Evolutionary conservation across 108 stramenopile species (phyloP), one percentile per base, ranked within the genome.

Genomic region (Cylindrotheca closterium): DNA sequence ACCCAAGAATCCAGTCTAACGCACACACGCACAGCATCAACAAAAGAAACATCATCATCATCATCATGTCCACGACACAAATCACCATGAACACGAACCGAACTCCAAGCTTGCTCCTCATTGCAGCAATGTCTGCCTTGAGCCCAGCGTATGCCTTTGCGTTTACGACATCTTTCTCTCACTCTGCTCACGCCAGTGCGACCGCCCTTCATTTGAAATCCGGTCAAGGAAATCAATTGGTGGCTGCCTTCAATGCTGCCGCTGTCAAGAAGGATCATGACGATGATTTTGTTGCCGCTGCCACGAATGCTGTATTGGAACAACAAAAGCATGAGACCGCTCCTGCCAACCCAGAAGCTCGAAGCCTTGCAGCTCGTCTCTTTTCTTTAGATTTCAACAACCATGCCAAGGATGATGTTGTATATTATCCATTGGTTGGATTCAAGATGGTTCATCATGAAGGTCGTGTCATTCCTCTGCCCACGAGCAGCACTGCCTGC

Each of bases 161-260:
- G 10, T 42, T 42, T 42, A 15, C 37, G 15, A 10, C 37, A 7
- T 42, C 37, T 15, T 42, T 15, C 37, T 42, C 37, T 7, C 15
- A 7, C 37, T 42, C 37, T 42, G 7, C 10, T 42, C 15, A 15
- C 37, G 55, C 17, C 18, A 37, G 37, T 50, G 29, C 54, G 28
- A 7, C 30, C 37, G n/a, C 37, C 0, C 31, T 71, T 45, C 18
- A 57, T 46, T 51, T 71, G 22, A 22, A 58, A 8, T 63, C 71
- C 12, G 63, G 47, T 7, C 71, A 73, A 57, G 71, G 63, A 29
- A 64, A 58, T 45, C 71, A 73, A 56, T 45, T 73, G 24, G 63
- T 59, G 4, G 71, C 71, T 23, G 71, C 71, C 42, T 73, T 65
- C 58, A 73, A 64, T 33, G 71, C 71, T 48, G 47, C 63, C 10